Evolutionary conservation across 148 eudicot species (phyloP), one percentile per base, ranked within the genome.

Genomic region (Amaranthus palmeri): DNA sequence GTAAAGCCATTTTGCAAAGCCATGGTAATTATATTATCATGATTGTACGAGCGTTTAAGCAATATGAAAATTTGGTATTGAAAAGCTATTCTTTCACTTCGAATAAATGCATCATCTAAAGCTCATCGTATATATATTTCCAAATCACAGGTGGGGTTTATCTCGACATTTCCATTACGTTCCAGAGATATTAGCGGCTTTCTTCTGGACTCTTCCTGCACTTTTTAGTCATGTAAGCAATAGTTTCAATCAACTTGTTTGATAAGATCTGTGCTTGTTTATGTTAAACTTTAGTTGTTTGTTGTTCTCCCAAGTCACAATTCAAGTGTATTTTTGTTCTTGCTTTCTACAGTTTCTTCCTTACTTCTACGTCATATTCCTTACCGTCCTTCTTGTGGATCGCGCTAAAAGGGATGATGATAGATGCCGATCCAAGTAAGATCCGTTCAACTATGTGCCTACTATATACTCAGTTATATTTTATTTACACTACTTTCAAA

Each of bases 171-270:
- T 95, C 79, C 98, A 95, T 81, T 95, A 95, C 76, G 88, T 86
- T 54, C 98, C 98, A 57, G 98, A 95, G 84, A 89, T 95, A 73
- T 56, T 80, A 76, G 92, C 84, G 8, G 96, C 98, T 67, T 95
- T 95, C 74, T 91, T 95, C 84, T 95, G 98, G 98, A 91, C 90
- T 51, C 82, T 95, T 49, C 97, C 98, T n/a, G 96, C 91, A 77
- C 88, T 95, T 60, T 95, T 95, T 68, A 79, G 78, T 83, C 88
- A 95, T 78, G 98, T 95, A 84, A 81, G 96, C 11, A 45, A 54
- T 45, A 12, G 42, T 64, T 41, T 5, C 8, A 5, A 8, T 13
- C 5, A 41, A 49, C 15, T 3, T 43, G 10, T 25, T n/a, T 9
- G 3, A 15, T 15, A 48, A 17, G 25, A 11, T 9, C 25, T 54